Percentiles rank a stretch among this genome's conserved stretches.
Evolutionary conservation across 257 asterid genomes (phyloP).

Genomic region (Echites panduratus): DNA sequence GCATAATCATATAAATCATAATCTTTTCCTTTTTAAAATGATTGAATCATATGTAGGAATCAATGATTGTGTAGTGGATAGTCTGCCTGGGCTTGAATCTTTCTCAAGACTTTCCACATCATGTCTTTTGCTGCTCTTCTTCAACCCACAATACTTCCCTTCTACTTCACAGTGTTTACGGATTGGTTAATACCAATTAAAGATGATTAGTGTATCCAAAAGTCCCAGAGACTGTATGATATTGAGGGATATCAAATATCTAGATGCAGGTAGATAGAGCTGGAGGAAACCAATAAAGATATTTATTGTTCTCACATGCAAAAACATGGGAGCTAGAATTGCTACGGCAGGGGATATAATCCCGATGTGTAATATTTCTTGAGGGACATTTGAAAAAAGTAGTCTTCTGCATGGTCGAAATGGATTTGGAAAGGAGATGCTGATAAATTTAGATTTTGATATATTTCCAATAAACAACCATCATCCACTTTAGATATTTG

Average conservation of each 20-base stretch:
- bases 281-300: background rate
- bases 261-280: slow-evolving; percentile 1
- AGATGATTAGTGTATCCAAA: accelerated
- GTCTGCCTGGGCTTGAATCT: background rate
- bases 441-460: slow-evolving; percentile 3
- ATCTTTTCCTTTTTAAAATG: too few species aligned
- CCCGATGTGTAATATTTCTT: background rate
- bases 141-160: too few species aligned
- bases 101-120: background rate
- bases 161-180: background rate
- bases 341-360: too few species aligned
- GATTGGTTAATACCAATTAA: background rate
- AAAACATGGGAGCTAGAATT: too few species aligned
- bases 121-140: background rate
- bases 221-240: background rate
- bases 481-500: background rate
- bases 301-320: too few species aligned
- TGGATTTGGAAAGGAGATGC: slow-evolving; percentile 5
- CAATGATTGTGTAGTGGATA: too few species aligned
- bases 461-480: background rate
- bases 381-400: background rate
- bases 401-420: background rate
- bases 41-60: too few species aligned
- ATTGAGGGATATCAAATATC: slow-evolving; percentile 2
- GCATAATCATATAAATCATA: too few species aligned